Percentiles rank a stretch among this genome's conserved stretches.
Conservation (phyloP, 306 rosid genomes). For the Corylus heterophylla region DNA sequence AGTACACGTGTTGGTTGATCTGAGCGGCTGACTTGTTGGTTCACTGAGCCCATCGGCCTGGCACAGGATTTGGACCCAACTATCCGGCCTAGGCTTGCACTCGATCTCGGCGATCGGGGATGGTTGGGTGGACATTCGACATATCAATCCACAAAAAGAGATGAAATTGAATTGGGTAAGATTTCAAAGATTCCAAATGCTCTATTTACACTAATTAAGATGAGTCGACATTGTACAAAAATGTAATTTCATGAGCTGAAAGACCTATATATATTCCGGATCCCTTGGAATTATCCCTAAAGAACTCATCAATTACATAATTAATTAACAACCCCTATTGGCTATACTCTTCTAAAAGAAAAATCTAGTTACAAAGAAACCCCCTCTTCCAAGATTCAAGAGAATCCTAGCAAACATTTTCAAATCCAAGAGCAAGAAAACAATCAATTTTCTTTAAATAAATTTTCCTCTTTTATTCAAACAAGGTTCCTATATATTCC, state of each 20-base stretch:
- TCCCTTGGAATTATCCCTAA: background rate
- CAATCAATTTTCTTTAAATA: background rate
- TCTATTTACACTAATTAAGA: background rate
- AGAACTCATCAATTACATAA: background rate
- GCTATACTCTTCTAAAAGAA: background rate
- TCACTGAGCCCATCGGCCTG: no score
- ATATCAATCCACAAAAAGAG: background rate
- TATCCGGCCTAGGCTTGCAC: no score
- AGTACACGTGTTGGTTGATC: no score
- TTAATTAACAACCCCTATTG: background rate
- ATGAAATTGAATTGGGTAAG: background rate
- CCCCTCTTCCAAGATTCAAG: background rate
- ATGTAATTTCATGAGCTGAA: background rate
- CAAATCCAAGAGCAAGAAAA: constrained; percentile 1
- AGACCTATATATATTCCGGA: background rate
- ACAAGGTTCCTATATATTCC: constrained; percentile 29
- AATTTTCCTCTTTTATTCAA: constrained; percentile 11
- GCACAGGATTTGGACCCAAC: no score
- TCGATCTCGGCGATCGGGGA: no score
- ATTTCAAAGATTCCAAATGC: background rate
- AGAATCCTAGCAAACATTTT: background rate
- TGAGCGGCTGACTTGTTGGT: no score
- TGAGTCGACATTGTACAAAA: background rate
- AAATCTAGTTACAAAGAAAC: background rate
- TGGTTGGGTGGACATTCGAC: no score